Percentiles rank a stretch among this genome's conserved stretches.
These are phyloP conservation scores for Globisporangium ultimum DNA, from an alignment of 352 stramenopile species.

Conservation along the genomic window DNA sequence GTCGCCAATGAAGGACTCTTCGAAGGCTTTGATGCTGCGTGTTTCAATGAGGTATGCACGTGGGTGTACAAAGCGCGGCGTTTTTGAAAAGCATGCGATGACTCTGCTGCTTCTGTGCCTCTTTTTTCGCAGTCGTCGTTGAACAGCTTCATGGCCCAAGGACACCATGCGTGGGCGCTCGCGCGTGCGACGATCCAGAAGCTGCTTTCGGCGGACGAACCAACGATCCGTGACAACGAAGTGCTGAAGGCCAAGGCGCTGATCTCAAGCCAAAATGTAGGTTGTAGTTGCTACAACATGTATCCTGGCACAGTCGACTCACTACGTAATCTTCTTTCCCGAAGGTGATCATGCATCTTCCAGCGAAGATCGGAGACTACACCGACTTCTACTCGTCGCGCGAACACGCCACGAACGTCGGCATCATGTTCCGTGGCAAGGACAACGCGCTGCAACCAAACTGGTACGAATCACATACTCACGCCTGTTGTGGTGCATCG, in stretches of 20 bases:
- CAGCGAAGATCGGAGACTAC: constrained; percentile 94
- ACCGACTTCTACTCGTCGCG: constrained; percentile 97
- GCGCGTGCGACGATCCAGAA: constrained; percentile 85
- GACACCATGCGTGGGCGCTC: constrained; percentile 82
- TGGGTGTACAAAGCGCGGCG: no score
- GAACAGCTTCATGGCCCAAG: constrained; percentile 93
- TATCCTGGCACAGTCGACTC: neutral
- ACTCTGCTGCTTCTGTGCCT: constrained; percentile 27
- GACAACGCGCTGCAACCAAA: constrained; percentile 97
- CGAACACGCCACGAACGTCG: constrained; percentile 96
- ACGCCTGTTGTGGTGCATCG: no score
- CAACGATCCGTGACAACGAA: constrained; percentile 79
- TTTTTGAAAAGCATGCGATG: neutral
- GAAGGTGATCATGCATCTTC: constrained; percentile 87
- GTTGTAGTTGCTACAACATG: neutral
- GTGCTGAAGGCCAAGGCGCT: constrained; percentile 72
- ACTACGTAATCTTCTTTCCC: neutral
- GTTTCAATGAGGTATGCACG: constrained; percentile 55
- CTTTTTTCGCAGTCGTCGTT: constrained; percentile 50
- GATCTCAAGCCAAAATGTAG: constrained; percentile 64
- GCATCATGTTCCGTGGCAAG: constrained; percentile 91
- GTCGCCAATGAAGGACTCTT: constrained; percentile 90
- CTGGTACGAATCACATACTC: constrained; percentile 47
- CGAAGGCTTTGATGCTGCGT: constrained; percentile 69
- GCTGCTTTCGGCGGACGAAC: constrained; percentile 75